Base-by-base conservation (phyloP, 345 rosid genomes). In the Draba incana region DNA sequence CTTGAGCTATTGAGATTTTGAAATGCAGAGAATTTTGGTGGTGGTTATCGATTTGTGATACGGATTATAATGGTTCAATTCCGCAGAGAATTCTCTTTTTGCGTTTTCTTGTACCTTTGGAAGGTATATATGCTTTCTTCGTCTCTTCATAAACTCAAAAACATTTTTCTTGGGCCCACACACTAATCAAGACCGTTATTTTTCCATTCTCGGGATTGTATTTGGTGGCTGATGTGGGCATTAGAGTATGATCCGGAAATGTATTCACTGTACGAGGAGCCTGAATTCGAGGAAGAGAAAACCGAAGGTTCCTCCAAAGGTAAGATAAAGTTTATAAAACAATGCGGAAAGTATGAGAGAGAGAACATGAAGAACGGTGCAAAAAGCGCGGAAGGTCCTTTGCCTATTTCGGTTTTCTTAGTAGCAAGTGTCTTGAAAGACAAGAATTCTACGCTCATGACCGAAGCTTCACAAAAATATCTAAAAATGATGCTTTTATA, bases 11-110 rank as follows among this genome's bases (percentile, higher is more conserved):
- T 7, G 53, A 54, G 8, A 11, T 73, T 41, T 50, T 53, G 51
- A 68, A 62, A 47, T 56, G 51, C 87, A 94, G 98, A 94, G 75
- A 84, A 92, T 4, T 81, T 94, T 3, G 99, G 99, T 55, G 98
- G 97, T 74, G 99, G 99, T 28, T 94, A 94, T 81, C 83, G 89
- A 52, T 94, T 94, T 84, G 98, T 98, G 39, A 80, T 94, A 73
- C 81, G 98, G 60, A 94, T 94, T 98, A 87, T 94, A 39, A 89
- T 94, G 98, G 99, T 94, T 57, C 80, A 91, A 55, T 94, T 94
- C 75, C 88, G 99, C 31, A 85, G 99, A 67, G 98, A 94, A 66
- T 92, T 94, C 78, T 94, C 99, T 1, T 91, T 92, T 71, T 85
- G 98, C 6, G 99, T 91, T 76, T 91, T 97, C 0, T 83, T 94